Evolutionary conservation across 306 rosid genomes (phyloP), one percentile per base, ranked within the genome.

Genomic region (Vigna mungo): DNA sequence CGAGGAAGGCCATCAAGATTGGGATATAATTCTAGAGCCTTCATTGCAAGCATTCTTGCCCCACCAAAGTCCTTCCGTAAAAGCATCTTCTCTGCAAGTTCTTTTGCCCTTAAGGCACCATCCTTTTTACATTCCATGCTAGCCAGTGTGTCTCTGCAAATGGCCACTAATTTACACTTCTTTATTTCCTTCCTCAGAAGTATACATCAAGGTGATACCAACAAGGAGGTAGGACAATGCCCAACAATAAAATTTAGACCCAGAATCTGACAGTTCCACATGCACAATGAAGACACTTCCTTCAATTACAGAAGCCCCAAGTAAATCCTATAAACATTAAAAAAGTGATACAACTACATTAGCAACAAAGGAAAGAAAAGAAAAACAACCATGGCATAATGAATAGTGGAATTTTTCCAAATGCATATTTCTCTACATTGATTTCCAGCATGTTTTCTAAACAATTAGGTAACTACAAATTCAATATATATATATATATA

Each of bases 81-180:
- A 46, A 89, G 71, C 83, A 72, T 89, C 84, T 88, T 83, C 88
- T 92, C 97, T 1, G 96, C 96, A 34, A 90, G 74, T 82, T 80
- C 83, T 78, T 88, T 90, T 14, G 84, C 90, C 88, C 71, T 88
- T 15, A 74, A 37, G 67, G 96, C 94, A 25, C 75, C 84, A 1
- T 84, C 90, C 83, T 80, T 89, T 78, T 83, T 84, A 60, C 88
- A 77, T 56, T 88, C 96, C 97, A 92, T 94, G 76, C 32, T 85
- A 56, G 70, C 84, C 72, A 68, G 51, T 25, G 63, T 68, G 80
- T 61, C 55, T 65, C 80, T 64, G 79, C 47, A 75, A 49, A 63
- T 6, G 62, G 41, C 70, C 78, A 37, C 52, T n/a, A 64, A 52
- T 76, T 76, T 34, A 37, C 76, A 64, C 77, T 70, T 70, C 27